Evolutionary conservation across 2,329 filamentous ascomycete species (phyloP).

Genomic region (Botryotinia calthae): DNA sequence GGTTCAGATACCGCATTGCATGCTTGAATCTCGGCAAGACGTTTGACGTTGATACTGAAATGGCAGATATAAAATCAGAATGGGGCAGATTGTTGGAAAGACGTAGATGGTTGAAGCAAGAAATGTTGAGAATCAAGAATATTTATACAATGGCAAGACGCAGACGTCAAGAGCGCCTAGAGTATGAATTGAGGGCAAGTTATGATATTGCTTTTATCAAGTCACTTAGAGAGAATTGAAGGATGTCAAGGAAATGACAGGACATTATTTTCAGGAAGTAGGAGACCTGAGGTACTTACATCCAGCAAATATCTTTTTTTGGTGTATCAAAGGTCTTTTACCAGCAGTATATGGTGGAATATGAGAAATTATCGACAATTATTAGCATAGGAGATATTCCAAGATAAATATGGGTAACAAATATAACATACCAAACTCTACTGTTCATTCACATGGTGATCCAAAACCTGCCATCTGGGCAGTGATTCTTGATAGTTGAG

Average conservation of each 20-base stretch:
- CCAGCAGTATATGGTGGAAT: neutral
- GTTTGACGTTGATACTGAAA: neutral
- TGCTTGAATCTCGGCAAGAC: neutral
- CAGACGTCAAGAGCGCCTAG: neutral
- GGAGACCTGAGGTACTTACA: conserved; percentile 3
- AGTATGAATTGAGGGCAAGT: neutral
- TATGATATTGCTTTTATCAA: conserved; percentile 12
- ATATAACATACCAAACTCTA: neutral
- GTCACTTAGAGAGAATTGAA: neutral
- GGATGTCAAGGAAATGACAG: neutral
- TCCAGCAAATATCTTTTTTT: conserved; percentile 12
- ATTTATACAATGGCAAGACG: neutral
- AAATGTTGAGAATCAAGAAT: conserved; percentile 10
- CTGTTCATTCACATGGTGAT: neutral
- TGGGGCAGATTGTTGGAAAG: neutral
- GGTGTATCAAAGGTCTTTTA: conserved; percentile 8
- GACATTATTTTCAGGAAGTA: neutral
- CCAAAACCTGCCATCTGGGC: neutral
- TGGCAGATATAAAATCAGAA: neutral
- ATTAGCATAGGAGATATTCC: neutral
- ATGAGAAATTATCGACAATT: neutral
- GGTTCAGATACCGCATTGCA: neutral
- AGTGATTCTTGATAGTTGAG: neutral
- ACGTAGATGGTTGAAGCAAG: conserved; percentile 13
- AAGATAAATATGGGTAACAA: neutral